Evolutionary conservation across 768 basidiomycete genomes (phyloP).

Genomic region (Serendipita sp.): DNA sequence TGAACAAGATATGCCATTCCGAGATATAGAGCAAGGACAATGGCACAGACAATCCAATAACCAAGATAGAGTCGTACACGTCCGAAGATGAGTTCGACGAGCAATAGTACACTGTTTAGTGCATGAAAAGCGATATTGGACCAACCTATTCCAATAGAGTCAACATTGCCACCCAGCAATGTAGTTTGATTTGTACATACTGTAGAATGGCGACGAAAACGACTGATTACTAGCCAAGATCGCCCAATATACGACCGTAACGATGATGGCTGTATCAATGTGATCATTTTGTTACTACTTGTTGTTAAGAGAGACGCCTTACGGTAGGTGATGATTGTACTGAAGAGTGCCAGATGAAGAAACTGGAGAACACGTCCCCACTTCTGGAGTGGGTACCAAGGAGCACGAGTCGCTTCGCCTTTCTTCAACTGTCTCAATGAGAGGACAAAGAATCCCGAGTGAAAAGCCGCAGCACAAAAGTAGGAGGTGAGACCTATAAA

Average conservation of each 20-base stretch:
- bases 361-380: conserved; percentile 43
- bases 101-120: conserved; percentile 38
- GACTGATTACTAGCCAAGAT: conserved; percentile 29
- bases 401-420: conserved; percentile 15
- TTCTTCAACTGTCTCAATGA: conserved; percentile 10
- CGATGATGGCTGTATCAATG: conserved; percentile 33
- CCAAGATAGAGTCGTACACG: conserved; percentile 35
- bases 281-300: too few species aligned
- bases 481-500: conserved; percentile 48
- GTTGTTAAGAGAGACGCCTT: conserved; percentile 15
- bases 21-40: conserved; percentile 40
- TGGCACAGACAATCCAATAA: conserved; percentile 28
- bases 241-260: conserved; percentile 48
- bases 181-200: not conserved
- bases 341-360: conserved; percentile 36
- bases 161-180: too few species aligned
- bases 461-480: conserved; percentile 40
- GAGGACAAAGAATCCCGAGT: conserved; percentile 30
- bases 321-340: conserved; percentile 42
- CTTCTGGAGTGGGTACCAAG: conserved; percentile 35
- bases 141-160: conserved; percentile 28
- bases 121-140: conserved; percentile 41
- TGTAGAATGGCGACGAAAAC: conserved; percentile 22
- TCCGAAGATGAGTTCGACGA: conserved; percentile 45
- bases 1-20: conserved; percentile 53